Percentiles rank a stretch among this genome's conserved stretches.
Conservation (phyloP, 148 eudicot genomes). For the Mesembryanthemum crystallinum region DNA sequence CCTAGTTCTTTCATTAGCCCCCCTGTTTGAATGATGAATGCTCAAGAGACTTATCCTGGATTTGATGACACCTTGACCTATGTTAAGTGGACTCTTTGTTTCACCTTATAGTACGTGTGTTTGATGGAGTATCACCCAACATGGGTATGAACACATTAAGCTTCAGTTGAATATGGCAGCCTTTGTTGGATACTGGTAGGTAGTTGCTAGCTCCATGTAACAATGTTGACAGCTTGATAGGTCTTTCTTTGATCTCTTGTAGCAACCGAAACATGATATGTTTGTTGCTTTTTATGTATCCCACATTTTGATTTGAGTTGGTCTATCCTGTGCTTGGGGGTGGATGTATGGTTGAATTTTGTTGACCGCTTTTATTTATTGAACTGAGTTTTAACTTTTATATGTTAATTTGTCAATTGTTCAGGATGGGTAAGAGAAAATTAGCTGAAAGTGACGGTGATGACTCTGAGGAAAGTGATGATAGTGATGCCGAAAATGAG, state of each 20-base stretch:
- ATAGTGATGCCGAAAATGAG: slow-evolving; percentile 48
- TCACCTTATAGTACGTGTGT: background rate
- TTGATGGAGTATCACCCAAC: too few species aligned
- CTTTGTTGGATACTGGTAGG: background rate
- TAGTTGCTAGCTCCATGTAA: background rate
- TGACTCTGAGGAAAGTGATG: slow-evolving; percentile 45
- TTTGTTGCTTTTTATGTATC: background rate
- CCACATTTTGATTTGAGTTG: background rate
- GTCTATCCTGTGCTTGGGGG: too few species aligned
- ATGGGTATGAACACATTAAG: too few species aligned
- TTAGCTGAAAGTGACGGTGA: slow-evolving; percentile 70
- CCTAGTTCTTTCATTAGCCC: background rate
- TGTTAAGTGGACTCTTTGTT: background rate
- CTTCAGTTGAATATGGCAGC: background rate
- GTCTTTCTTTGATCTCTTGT: too few species aligned
- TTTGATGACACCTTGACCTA: background rate
- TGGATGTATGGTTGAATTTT: too few species aligned
- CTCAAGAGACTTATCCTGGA: background rate
- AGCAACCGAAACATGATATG: background rate
- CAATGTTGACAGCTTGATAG: background rate
- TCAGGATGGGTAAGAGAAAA: slow-evolving; percentile 87
- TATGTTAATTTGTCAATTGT: slow-evolving; percentile 5
- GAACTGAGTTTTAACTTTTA: background rate
- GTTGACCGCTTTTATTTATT: too few species aligned
- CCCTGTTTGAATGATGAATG: background rate